Evolutionary conservation across 495 filamentous ascomycete genomes (phyloP).

Genomic region (Sordaria brevicollis): DNA sequence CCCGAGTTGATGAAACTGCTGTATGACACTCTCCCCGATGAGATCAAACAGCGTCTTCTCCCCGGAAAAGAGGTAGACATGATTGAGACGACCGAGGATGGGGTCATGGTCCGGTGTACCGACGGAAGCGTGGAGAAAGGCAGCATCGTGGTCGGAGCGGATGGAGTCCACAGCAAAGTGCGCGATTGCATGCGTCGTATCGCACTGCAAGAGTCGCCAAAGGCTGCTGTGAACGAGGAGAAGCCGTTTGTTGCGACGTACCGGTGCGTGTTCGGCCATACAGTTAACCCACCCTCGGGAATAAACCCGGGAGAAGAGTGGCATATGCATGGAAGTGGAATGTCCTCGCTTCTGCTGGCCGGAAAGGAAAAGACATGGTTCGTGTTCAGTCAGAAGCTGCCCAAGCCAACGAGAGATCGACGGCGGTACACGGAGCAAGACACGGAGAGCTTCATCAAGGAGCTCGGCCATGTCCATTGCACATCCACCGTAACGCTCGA

Average conservation of each 20-base stretch:
- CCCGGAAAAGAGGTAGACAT: conserved; percentile 21
- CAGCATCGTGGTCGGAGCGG: conserved; percentile 41
- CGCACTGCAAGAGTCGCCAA: conserved; percentile 10
- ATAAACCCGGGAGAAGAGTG: not conserved
- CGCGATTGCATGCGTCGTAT: conserved; percentile 19
- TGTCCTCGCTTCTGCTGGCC: conserved; percentile 15
- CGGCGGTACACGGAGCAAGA: conserved; percentile 22
- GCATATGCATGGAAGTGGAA: conserved; percentile 14
- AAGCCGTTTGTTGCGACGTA: conserved; percentile 15
- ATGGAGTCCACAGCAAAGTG: conserved; percentile 39
- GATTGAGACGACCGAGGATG: conserved; percentile 14
- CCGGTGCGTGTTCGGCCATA: conserved; percentile 29
- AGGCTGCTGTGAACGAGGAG: conserved; percentile 7
- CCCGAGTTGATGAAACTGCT: conserved; percentile 25
- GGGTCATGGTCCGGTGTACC: conserved; percentile 22
- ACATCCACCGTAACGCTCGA: conserved; percentile 17
- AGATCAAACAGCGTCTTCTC: conserved; percentile 19
- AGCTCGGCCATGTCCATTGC: conserved; percentile 17
- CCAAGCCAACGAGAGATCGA: conserved; percentile 15
- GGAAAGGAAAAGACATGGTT: conserved; percentile 22
- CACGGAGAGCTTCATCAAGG: conserved; percentile 14
- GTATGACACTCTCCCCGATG: conserved; percentile 23
- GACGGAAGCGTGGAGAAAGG: conserved; percentile 34
- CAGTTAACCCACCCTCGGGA: conserved; percentile 4
- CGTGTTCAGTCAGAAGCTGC: conserved; percentile 24